phyloP scores from a whole-genome alignment of 805 yeast species.

The Candida nonsorbophila region DNA sequence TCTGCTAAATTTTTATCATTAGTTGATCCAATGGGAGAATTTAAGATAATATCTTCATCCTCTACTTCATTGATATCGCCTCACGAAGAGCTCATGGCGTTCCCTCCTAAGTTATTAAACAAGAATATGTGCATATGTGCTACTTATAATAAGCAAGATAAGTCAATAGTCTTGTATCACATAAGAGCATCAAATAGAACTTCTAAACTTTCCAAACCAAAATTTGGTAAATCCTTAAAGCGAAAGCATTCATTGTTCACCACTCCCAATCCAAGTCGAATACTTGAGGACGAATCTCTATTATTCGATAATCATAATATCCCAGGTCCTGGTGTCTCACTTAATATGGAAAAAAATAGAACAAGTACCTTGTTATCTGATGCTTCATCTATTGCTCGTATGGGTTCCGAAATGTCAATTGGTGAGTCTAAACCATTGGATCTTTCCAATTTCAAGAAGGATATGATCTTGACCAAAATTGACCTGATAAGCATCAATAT shows the following conservation, averaged over 20 bases:
- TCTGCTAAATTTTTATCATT: slow-evolving; percentile 53
- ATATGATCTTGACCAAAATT: slow-evolving; percentile 62
- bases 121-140: slow-evolving; percentile 42
- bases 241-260: slow-evolving; percentile 21
- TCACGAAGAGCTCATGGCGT: slow-evolving; percentile 50
- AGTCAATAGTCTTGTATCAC: slow-evolving; percentile 49
- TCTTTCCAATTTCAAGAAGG: slow-evolving; percentile 45
- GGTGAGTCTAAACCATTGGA: slow-evolving; percentile 26
- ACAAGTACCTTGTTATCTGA: slow-evolving; percentile 39
- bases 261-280: slow-evolving; percentile 40
- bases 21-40: slow-evolving; percentile 68
- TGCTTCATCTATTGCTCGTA: slow-evolving; percentile 40
- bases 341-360: slow-evolving; percentile 39
- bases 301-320: slow-evolving; percentile 4
- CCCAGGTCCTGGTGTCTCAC: slow-evolving; percentile 21
- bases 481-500: slow-evolving; percentile 35
- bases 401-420: slow-evolving; percentile 34
- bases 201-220: slow-evolving; percentile 10
- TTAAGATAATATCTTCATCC: slow-evolving; percentile 67
- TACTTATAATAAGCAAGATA: slow-evolving; percentile 46
- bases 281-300: slow-evolving; percentile 35
- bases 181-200: slow-evolving; percentile 32
- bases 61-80: slow-evolving; percentile 61
- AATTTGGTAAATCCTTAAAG: slow-evolving; percentile 7
- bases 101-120: slow-evolving; percentile 40